A percentile compares a stretch with the other conserved stretches of the same genome.
Conservation (phyloP, 495 filamentous ascomycete species). For the Daldinia loculata region DNA sequence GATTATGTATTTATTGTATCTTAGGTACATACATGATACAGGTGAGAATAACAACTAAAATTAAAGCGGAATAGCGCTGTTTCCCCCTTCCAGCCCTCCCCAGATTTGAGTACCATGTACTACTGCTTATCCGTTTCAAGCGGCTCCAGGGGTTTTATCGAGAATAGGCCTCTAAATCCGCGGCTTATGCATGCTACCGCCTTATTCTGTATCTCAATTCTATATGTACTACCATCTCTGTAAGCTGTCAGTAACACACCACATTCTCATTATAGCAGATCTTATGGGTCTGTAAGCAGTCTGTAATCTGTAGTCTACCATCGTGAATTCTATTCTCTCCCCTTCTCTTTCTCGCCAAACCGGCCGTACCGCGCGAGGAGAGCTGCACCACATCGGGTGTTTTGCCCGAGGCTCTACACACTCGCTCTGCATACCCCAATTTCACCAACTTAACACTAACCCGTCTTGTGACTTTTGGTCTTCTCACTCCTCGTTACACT, state of each 20-base stretch:
- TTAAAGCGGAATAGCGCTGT: background rate
- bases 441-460: conserved; percentile 12
- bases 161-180: background rate
- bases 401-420: conserved; percentile 18
- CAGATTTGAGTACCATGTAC: background rate
- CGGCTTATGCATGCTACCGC: conserved; percentile 6
- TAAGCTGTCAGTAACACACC: conserved; percentile 1
- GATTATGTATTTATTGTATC: background rate
- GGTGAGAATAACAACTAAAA: background rate
- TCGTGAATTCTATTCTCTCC: conserved; percentile 18
- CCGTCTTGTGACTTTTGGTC: conserved; percentile 7
- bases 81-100: background rate
- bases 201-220: background rate
- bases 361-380: conserved; percentile 6
- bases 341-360: conserved; percentile 5
- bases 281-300: background rate
- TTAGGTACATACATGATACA: background rate
- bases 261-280: background rate
- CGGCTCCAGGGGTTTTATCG: background rate
- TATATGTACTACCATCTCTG: background rate
- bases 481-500: conserved; percentile 7
- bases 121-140: background rate
- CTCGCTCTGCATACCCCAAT: conserved; percentile 5
- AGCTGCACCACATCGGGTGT: conserved; percentile 18
- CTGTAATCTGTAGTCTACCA: conserved; percentile 7